These are phyloP conservation scores for Ramularia endophylla DNA, from an alignment of 2,329 filamentous ascomycete species.

Conservation along the genomic window DNA sequence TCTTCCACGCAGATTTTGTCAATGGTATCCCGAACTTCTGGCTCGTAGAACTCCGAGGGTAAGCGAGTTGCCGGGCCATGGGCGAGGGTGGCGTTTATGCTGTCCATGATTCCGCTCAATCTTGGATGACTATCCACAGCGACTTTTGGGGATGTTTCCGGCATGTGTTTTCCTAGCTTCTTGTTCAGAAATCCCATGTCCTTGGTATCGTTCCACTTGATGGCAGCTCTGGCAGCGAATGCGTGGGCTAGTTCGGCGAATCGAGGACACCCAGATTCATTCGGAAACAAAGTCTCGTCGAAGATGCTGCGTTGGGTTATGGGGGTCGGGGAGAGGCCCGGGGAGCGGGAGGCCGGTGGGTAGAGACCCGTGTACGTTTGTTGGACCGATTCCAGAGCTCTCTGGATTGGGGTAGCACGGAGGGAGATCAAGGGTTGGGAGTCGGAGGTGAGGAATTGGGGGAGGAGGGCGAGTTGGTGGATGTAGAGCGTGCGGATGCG, in stretches of 20 bases:
- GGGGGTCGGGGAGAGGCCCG: constrained; percentile 38
- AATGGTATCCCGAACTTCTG: constrained; percentile 61
- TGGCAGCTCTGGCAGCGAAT: constrained; percentile 43
- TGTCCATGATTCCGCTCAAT: constrained; percentile 88
- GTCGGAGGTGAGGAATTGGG: constrained; percentile 33
- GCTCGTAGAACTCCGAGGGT: constrained; percentile 82
- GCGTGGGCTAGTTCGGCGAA: constrained; percentile 43
- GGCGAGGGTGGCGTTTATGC: constrained; percentile 79
- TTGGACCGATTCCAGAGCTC: constrained; percentile 46
- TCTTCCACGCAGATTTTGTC: constrained; percentile 75
- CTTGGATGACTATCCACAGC: constrained; percentile 80
- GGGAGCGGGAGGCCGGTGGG: constrained; percentile 36
- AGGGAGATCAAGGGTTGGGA: constrained; percentile 38
- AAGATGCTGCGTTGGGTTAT: constrained; percentile 41
- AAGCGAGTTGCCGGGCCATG: constrained; percentile 75
- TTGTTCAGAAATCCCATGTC: constrained; percentile 82
- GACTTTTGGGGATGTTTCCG: constrained; percentile 57
- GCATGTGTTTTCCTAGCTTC: constrained; percentile 80
- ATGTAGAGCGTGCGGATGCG: constrained; percentile 46
- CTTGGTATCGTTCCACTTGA: constrained; percentile 51
- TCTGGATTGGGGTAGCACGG: constrained; percentile 44
- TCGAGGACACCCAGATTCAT: constrained; percentile 44
- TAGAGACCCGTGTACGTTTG: constrained; percentile 47
- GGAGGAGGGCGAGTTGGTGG: constrained; percentile 45
- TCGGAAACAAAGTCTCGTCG: constrained; percentile 47